A percentile compares a stretch with the other conserved stretches of the same genome.
Conservation (phyloP, 306 rosid genomes). For the Pterocarpus macrocarpus region DNA sequence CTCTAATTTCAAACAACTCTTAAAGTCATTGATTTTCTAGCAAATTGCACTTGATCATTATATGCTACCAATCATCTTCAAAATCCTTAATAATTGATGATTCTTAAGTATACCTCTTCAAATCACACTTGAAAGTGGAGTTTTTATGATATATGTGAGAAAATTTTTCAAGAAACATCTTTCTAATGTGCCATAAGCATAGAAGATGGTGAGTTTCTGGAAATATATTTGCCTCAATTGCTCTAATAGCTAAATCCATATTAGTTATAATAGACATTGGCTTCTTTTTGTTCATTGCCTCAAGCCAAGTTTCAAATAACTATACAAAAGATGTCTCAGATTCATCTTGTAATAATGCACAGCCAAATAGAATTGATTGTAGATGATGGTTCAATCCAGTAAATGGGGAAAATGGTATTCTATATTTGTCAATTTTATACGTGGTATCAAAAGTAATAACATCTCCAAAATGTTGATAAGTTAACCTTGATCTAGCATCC, state of each 20-base stretch:
- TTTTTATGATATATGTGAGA: slow-evolving; percentile 9
- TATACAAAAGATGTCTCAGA: not conserved
- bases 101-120: not conserved
- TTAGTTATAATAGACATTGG: not conserved
- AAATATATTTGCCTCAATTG: no score
- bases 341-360: not conserved
- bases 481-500: not conserved
- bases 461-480: no score
- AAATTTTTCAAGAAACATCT: not conserved
- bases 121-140: not conserved
- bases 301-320: not conserved
- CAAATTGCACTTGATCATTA: no score
- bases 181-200: not conserved
- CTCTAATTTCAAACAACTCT: not conserved
- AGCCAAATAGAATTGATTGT: no score
- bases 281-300: not conserved
- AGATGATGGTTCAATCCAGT: no score
- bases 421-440: no score
- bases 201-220: no score
- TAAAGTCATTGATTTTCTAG: not conserved
- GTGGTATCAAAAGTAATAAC: no score
- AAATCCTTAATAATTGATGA: not conserved
- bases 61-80: not conserved
- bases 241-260: not conserved
- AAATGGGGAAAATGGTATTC: no score